These are phyloP conservation scores for Excoecaria cochinchinensis DNA, from an alignment of 345 rosid species.

Conservation along the genomic window DNA sequence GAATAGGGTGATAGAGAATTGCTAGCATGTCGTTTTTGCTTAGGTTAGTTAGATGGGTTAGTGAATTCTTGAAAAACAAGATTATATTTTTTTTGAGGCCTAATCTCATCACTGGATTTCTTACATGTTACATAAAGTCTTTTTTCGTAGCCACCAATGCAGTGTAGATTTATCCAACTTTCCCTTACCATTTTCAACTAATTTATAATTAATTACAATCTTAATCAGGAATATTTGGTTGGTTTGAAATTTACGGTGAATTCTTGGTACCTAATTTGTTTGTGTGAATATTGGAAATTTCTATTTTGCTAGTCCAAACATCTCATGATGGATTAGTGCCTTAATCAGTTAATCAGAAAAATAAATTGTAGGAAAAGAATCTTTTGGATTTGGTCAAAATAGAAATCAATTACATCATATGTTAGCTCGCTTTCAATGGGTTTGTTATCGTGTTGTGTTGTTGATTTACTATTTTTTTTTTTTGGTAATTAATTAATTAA, in stretches of 20 bases:
- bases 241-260: background rate
- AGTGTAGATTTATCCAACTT: background rate
- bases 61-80: constrained; percentile 51
- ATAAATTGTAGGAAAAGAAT: background rate
- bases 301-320: background rate
- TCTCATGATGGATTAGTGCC: background rate
- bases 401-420: background rate
- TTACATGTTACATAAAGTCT: constrained; percentile 42
- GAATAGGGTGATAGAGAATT: constrained; percentile 11
- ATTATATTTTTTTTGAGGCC: constrained; percentile 17
- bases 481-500: no score
- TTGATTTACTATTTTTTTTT: no score
- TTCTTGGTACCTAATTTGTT: background rate
- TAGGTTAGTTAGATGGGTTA: constrained; percentile 45
- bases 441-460: background rate
- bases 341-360: background rate
- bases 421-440: background rate
- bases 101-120: constrained; percentile 25
- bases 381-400: background rate
- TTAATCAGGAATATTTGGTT: background rate
- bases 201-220: constrained; percentile 11
- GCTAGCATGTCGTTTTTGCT: constrained; percentile 61
- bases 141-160: background rate
- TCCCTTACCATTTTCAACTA: background rate
- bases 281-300: background rate